Evolutionary conservation across 2,329 filamentous ascomycete genomes (phyloP).

Genomic region (Lecanicillium sp.): DNA sequence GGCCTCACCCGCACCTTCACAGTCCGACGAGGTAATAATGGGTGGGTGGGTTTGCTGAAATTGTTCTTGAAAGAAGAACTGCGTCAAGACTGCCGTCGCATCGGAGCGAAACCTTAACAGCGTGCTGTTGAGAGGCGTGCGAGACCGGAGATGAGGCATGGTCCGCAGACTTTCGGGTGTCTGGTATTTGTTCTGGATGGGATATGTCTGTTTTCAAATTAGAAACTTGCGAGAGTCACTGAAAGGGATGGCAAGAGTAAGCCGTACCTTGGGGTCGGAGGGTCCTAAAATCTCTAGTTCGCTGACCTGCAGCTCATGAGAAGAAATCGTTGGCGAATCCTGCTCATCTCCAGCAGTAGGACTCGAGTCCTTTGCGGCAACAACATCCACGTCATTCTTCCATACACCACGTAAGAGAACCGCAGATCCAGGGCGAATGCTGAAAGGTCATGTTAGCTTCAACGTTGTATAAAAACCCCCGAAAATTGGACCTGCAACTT

Average conservation of each 20-base stretch:
- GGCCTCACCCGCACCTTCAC: slow-evolving; percentile 91
- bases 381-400: slow-evolving; percentile 29
- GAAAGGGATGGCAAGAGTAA: slow-evolving; percentile 1
- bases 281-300: slow-evolving; percentile 63
- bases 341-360: neutral
- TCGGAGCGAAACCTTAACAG: slow-evolving; percentile 79
- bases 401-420: slow-evolving; percentile 72
- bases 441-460: slow-evolving; percentile 43
- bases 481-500: too few relatives aligned
- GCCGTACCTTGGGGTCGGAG: slow-evolving; percentile 69
- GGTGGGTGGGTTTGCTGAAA: slow-evolving; percentile 86
- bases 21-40: slow-evolving; percentile 93
- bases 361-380: neutral
- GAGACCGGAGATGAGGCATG: slow-evolving; percentile 77
- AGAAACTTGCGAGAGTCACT: slow-evolving; percentile 1
- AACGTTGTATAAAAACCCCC: too few relatives aligned
- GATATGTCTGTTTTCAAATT: slow-evolving; percentile 61
- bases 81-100: slow-evolving; percentile 62
- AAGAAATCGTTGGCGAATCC: slow-evolving; percentile 6
- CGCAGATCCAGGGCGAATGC: slow-evolving; percentile 73
- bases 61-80: slow-evolving; percentile 63
- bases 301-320: slow-evolving; percentile 70
- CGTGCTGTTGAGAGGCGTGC: slow-evolving; percentile 72
- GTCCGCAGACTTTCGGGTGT: slow-evolving; percentile 81
- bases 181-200: slow-evolving; percentile 95